Base-by-base conservation (phyloP, 441 rosid genomes). In the Macaranga tanarius region DNA sequence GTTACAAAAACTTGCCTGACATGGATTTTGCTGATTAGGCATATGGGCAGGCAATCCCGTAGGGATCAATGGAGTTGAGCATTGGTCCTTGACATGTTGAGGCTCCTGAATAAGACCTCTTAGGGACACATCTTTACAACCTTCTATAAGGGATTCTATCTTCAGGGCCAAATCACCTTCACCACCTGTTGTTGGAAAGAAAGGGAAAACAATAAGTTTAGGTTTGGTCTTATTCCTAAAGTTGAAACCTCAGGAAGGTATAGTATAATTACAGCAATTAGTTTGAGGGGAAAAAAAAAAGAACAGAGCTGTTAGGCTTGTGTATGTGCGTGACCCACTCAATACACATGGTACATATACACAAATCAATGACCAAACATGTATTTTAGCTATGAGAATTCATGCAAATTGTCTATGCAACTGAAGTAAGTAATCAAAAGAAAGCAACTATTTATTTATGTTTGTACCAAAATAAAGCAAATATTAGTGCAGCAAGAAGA, bases 161-260 rank as follows among this genome's bases (percentile, higher is more conserved):
- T 90, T 87, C 78, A 86, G 52, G 26, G 80, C 86, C 64, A 81
- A 65, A 81, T 81, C 79, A 78, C 80, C 94, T 79, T 80, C 77
- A n/a, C 80, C 84, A 45, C 87, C 91, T 87, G 69, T 60, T 48
- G 62, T 15, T 19, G 19, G 50, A 65, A 73, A 45, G 9, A 74
- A 25, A 62, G 13, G 13, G 42, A 51, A 13, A 56, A 31, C 34
- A 47, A 5, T 38, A 65, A 65, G 10, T 40, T 54, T 13, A 62
- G 34, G 26, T 23, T 28, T 25, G 22, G 40, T 8, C 17, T 34
- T 71, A 22, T 15, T 22, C 52, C 17, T 23, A 10, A 10, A 34
- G 15, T 51, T 17, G 45, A 26, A 52, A 25, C 17, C 52, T 45
- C 26, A 67, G 31, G 47, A 60, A 11, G 56, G 48, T 22, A 23